Evolutionary conservation across 805 yeast genomes (phyloP), one percentile per base, ranked within the genome.

Genomic region (Barnettozyma botsteinii): DNA sequence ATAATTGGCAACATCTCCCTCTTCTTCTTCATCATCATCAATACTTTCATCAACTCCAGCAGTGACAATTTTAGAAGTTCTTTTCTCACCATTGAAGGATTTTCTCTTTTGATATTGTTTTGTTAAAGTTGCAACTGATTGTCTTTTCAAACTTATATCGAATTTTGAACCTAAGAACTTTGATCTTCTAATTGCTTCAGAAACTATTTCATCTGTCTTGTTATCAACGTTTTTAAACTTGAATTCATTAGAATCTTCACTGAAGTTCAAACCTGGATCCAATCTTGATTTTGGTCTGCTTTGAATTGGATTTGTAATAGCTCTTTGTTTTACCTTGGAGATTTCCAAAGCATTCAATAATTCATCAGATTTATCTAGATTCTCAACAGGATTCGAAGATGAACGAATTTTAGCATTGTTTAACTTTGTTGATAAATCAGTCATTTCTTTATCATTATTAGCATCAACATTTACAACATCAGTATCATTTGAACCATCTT

Each of bases 121-220:
- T 24, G 43, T 41, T 18, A 50, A 33, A 15, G 54, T 51, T 15
- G 7, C 23, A 10, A 36, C 36, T 7, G 43, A 44, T 31, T 50
- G 49, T 21, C 56, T 43, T 47, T 62, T 69, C 38, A 57, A 41
- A 33, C 56, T 56, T 29, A 64, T 43, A 46, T 66, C 67, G 41
- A 60, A 67, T 31, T 49, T 56, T 8, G 72, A 67, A 8, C 72
- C 72, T 25, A 67, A 55, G 45, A 67, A 67, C 40, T 60, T 65
- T 1, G 72, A 67, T 56, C 72, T 61, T 56, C 72, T 61, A 24
- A 67, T 65, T 14, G 72, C 69, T 38, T 67, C 67, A 25, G 64
- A 53, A 37, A 67, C 64, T 18, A 51, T 57, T 20, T 54, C 54
- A 21, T 51, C 42, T 7, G 50, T 57, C 17, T 48, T 56, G 15